These are phyloP conservation scores for Fusarium musae DNA, from an alignment of 2,329 filamentous ascomycete genomes.

Conservation along the genomic window DNA sequence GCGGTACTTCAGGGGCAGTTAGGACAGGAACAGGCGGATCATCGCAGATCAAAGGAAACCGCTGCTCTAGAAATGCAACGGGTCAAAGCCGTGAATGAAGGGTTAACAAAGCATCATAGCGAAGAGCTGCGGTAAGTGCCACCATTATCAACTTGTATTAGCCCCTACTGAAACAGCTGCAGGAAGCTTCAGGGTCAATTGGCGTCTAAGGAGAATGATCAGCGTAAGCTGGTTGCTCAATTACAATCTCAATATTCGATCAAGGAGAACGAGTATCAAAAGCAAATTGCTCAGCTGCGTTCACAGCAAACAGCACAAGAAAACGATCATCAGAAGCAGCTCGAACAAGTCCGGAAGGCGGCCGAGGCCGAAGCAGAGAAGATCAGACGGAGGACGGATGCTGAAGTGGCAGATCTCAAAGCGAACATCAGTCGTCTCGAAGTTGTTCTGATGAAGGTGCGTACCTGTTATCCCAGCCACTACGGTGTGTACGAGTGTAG, in stretches of 20 bases:
- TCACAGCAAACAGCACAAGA: slow-evolving; percentile 36
- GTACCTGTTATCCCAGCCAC: neutral
- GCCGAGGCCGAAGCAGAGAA: slow-evolving; percentile 62
- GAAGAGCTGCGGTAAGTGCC: slow-evolving; percentile 66
- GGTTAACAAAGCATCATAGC: slow-evolving; percentile 75
- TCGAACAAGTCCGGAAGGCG: slow-evolving; percentile 60
- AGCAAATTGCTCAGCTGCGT: slow-evolving; percentile 41
- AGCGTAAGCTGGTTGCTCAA: slow-evolving; percentile 45
- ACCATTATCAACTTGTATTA: neutral
- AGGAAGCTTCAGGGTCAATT: slow-evolving; percentile 49
- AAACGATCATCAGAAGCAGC: slow-evolving; percentile 53
- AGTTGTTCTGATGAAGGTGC: slow-evolving; percentile 69
- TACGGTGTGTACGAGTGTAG: neutral
- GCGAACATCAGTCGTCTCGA: slow-evolving; percentile 70
- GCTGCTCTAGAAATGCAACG: slow-evolving; percentile 52
- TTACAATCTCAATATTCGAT: slow-evolving; percentile 47
- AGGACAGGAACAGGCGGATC: slow-evolving; percentile 79
- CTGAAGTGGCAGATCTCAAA: slow-evolving; percentile 71
- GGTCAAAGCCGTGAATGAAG: slow-evolving; percentile 75
- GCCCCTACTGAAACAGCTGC: slow-evolving; percentile 30
- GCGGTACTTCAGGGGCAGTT: slow-evolving; percentile 64
- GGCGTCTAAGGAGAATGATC: slow-evolving; percentile 45
- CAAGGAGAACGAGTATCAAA: slow-evolving; percentile 44
- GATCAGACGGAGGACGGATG: slow-evolving; percentile 62
- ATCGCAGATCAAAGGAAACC: slow-evolving; percentile 70